A percentile compares a stretch with the other conserved stretches of the same genome.
Conservation (phyloP, 768 basidiomycete species). For the Boletus huronensis region DNA sequence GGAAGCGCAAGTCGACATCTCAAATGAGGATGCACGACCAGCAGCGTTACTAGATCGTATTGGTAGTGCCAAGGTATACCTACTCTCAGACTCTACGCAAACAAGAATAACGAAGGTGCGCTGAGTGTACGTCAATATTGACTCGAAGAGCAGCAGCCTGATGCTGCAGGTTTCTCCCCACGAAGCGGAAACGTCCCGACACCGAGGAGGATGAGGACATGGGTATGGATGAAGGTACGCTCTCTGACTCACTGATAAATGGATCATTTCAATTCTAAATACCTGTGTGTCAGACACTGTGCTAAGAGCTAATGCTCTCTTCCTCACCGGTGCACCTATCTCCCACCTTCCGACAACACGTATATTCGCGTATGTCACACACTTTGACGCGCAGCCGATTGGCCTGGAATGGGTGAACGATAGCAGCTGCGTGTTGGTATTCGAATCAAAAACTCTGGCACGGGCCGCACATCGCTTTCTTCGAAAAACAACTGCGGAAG, state of each 20-base stretch:
- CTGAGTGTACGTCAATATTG: conserved; percentile 39
- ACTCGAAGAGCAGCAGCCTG: conserved; percentile 39
- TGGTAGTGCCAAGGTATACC: conserved; percentile 69
- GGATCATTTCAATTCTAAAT: background rate
- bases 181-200: conserved; percentile 48
- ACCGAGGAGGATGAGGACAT: conserved; percentile 36
- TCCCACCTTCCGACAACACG: conserved; percentile 70
- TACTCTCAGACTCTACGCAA: conserved; percentile 65
- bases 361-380: conserved; percentile 78
- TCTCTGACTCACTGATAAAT: conserved; percentile 19
- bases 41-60: conserved; percentile 61
- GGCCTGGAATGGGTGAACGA: conserved; percentile 88
- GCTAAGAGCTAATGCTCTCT: conserved; percentile 62
- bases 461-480: conserved; percentile 48
- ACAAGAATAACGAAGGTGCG: conserved; percentile 71
- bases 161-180: conserved; percentile 36
- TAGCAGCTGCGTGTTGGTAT: conserved; percentile 76
- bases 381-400: conserved; percentile 71
- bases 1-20: conserved; percentile 24
- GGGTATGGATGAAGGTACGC: conserved; percentile 33
- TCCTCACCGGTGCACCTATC: conserved; percentile 71
- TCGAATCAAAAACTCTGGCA: conserved; percentile 53
- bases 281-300: conserved; percentile 37
- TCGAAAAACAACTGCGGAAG: conserved; percentile 49
- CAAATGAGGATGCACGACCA: conserved; percentile 26